These are phyloP conservation scores for Euphorbia corollata DNA, from an alignment of 441 rosid species.

Conservation along the genomic window DNA sequence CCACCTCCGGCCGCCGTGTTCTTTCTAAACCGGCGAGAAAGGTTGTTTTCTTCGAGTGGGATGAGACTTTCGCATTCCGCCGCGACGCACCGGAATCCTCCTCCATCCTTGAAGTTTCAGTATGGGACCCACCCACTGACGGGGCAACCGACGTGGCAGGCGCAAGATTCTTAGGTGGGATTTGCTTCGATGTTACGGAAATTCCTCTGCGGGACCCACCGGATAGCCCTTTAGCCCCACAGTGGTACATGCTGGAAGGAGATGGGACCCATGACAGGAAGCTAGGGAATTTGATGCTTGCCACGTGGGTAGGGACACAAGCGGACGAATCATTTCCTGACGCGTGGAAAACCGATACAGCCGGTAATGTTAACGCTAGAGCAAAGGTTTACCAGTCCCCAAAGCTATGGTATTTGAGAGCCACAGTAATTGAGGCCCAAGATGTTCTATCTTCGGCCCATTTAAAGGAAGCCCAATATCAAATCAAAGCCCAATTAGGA, in stretches of 20 bases:
- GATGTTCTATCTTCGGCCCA: slow-evolving; percentile 45
- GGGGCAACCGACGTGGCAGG: slow-evolving; percentile 22
- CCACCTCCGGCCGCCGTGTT: slow-evolving; percentile 37
- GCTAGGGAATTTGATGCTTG: slow-evolving; percentile 61
- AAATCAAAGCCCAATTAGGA: slow-evolving; percentile 59
- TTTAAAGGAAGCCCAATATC: slow-evolving; percentile 36
- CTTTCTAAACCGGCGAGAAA: slow-evolving; percentile 40
- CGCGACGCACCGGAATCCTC: slow-evolving; percentile 56
- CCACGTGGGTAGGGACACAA: slow-evolving; percentile 90
- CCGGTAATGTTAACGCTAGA: slow-evolving; percentile 57
- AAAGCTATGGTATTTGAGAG: slow-evolving; percentile 77
- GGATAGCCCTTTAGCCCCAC: slow-evolving; percentile 85
- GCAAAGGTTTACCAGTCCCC: slow-evolving; percentile 86
- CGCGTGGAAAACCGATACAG: slow-evolving; percentile 81
- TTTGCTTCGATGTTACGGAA: slow-evolving; percentile 71
- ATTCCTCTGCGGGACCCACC: slow-evolving; percentile 77
- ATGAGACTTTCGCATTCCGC: slow-evolving; percentile 61
- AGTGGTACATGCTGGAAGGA: slow-evolving; percentile 69
- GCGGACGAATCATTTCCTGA: slow-evolving; percentile 84
- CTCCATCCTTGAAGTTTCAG: slow-evolving; percentile 58
- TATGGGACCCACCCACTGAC: slow-evolving; percentile 50
- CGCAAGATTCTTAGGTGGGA: slow-evolving; percentile 67
- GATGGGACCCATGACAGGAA: slow-evolving; percentile 39
- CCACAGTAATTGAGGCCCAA: slow-evolving; percentile 75
- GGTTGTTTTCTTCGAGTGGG: slow-evolving; percentile 64